Evolutionary conservation across 192 early-diverging fungal species (phyloP), one percentile per base, ranked within the genome.

Genomic region (Pilaira anomala): DNA sequence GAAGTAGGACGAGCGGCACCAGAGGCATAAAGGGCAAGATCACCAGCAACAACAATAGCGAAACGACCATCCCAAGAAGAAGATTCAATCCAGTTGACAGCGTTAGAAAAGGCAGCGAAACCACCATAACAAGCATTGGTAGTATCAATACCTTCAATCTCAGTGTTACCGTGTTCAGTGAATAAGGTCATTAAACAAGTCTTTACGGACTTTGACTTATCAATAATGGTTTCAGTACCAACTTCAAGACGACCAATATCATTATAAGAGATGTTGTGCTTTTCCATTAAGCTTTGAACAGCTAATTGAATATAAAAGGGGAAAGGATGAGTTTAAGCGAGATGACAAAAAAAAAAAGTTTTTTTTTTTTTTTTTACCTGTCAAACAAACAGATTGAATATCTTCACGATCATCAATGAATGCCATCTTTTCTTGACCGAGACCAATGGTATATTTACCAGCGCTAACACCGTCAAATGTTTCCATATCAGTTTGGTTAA

Each of bases 121-220:
- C 94, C 97, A 65, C 97, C 97, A 73, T 99, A 99, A 83, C 97
- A 99, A 29, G 97, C 97, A 67, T 99, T 99, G 73, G 91, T 96
- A 52, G 94, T 98, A 68, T 98, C 95, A 51, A 99, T 90, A 44
- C 97, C 97, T 74, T 94, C 95, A 29, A 99, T 90, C 71, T 88
- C 89, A 52, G 86, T 87, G 86, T 99, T 99, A 41, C 90, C 93
- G 40, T 87, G 87, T 62, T 93, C 89, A 50, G 77, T 76, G 68
- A 99, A 99, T 30, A 99, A 83, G 61, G 90, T 88, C 97, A 99
- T 99, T 61, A 99, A 84, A 29, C 90, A 89, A 7, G 93, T 86
- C 82, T 99, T 99, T 71, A 96, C 94, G 26, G 93, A 90, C 84
- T 99, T 99, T 62, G 91, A 92, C 82, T 99, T 99, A 85, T 99